Percentiles rank a stretch among this genome's conserved stretches.
Evolutionary conservation across 306 rosid genomes (phyloP).

Genomic region (Gleditsia sinensis): DNA sequence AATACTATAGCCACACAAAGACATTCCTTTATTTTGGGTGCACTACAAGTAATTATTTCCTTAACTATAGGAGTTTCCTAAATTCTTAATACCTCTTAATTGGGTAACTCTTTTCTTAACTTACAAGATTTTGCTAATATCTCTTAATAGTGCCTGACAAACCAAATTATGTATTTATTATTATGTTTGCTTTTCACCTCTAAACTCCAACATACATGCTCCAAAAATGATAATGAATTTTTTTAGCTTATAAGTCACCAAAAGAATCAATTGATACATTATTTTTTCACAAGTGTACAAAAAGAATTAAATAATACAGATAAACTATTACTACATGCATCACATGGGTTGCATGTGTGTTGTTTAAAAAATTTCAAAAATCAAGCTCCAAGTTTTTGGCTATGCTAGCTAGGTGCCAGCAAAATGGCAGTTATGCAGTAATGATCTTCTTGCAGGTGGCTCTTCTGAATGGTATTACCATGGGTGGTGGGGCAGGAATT

Average conservation of each 20-base stretch:
- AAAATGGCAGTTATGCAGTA: constrained; percentile 6
- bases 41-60: not conserved
- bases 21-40: no score
- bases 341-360: not conserved
- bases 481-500: constrained; percentile 98
- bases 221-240: not conserved
- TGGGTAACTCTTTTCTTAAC: not conserved
- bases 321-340: constrained; percentile 6
- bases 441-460: constrained; percentile 65
- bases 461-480: constrained; percentile 84
- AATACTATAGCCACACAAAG: not conserved
- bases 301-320: not conserved
- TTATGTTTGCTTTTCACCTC: not conserved
- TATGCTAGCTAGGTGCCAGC: not conserved
- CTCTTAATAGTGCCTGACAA: not conserved
- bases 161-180: not conserved
- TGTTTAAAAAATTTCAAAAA: not conserved
- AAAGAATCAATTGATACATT: constrained; percentile 11
- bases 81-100: not conserved
- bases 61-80: not conserved
- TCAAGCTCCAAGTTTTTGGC: constrained; percentile 22
- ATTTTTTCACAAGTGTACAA: not conserved
- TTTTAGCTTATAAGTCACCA: not conserved
- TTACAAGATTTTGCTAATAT: not conserved
- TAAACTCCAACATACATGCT: not conserved